Base-by-base conservation (phyloP, 2,329 filamentous ascomycete species). In the Xylariaceae sp. region DNA sequence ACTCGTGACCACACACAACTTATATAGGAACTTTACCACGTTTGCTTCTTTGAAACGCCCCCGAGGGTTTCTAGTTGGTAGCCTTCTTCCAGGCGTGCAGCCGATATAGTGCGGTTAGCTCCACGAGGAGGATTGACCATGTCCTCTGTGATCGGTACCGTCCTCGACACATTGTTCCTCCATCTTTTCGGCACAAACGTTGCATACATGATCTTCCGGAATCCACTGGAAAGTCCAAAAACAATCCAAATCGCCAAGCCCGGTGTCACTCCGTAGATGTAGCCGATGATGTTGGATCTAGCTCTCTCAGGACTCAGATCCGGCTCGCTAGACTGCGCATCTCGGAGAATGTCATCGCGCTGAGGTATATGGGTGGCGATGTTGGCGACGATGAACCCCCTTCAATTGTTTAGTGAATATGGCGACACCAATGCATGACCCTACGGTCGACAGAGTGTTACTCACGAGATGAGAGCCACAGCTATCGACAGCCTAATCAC, bases 201-300 rank as follows among this genome's bases (percentile, higher is more conserved):
- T 10, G 60, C 50, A 41, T 60, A 61, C 57, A 63, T 60, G 16
- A 56, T 62, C 17, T 57, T 48, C 3, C 62, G 55, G 34, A 62
- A 63, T 16, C 54, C 48, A 39, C 51, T 47, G 5, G 60, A 61
- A 17, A 63, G 57, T 14, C 62, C 62, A 41, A 64, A 64, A 4
- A 64, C 59, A 17, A 64, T 52, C 45, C 50, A 60, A 7, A 64
- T 62, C 5, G 60, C 60, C 18, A 64, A 48, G 2, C 60, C 60
- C 2, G 62, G 62, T 14, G 62, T 62, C 2, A 64, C 60, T 13
- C 62, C 62, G 18, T 48, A 60, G 2, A 60, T 63, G 42, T 64
- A 64, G 3, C 62, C 62, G 11, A 56, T 51, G 41, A 64, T 64
- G 33, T 59, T 63, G 3, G 54, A 59, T 44, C 55, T 57, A 3